Evolutionary conservation across 2,329 filamentous ascomycete genomes (phyloP).

Genomic region (Paecilomyces formosus): DNA sequence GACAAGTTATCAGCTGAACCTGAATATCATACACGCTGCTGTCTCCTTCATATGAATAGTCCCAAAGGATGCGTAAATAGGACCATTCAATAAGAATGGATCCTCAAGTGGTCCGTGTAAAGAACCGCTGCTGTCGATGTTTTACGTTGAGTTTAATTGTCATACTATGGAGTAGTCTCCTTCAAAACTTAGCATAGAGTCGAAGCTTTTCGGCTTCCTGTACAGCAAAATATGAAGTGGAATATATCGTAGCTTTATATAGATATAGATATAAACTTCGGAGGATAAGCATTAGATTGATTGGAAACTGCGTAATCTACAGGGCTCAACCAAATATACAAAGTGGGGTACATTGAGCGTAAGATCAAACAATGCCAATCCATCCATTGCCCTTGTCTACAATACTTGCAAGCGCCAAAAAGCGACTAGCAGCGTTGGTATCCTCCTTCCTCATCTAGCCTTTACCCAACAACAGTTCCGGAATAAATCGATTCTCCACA

Average conservation of each 20-base stretch:
- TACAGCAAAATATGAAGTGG: not conserved
- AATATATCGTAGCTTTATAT: not conserved
- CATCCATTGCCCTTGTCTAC: not conserved
- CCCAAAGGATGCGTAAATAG: too few species aligned
- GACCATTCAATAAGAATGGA: too few species aligned
- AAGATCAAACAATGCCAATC: not conserved
- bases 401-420: not conserved
- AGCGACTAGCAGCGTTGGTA: not conserved
- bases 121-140: too few species aligned
- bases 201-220: too few species aligned
- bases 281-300: not conserved
- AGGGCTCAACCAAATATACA: not conserved
- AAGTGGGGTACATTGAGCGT: not conserved
- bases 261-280: not conserved
- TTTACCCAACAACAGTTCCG: not conserved
- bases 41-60: too few species aligned
- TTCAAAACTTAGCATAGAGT: too few species aligned
- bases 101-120: too few species aligned
- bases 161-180: too few species aligned
- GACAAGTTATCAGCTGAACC: too few species aligned
- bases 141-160: too few species aligned
- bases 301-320: not conserved
- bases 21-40: too few species aligned
- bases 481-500: not conserved
- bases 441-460: not conserved